phyloP scores from a whole-genome alignment of 164 flowering plant genomes.

The Dillenia turbinata region DNA sequence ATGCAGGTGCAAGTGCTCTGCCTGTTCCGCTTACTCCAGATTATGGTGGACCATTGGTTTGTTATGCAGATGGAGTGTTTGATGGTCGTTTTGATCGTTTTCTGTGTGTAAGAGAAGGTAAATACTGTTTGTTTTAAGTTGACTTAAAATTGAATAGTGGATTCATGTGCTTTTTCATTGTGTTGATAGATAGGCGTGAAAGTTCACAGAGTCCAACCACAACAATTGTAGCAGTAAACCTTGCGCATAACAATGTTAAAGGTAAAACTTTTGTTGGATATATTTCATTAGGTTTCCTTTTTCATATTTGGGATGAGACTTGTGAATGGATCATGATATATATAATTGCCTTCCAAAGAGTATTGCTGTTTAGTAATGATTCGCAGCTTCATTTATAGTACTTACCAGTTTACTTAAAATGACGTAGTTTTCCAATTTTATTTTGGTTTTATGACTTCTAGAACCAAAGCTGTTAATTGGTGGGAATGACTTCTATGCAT shows the following conservation, averaged over 20 bases:
- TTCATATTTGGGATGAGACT: not conserved
- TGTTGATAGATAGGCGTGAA: constrained; percentile 59
- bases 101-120: constrained; percentile 55
- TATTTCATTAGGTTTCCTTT: not conserved
- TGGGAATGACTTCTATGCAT: constrained; percentile 96
- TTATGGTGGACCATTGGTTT: constrained; percentile 42
- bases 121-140: not conserved
- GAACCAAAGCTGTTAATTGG: constrained; percentile 73
- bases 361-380: no score
- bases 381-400: no score
- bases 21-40: constrained; percentile 54
- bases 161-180: not conserved
- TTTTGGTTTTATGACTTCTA: constrained; percentile 22
- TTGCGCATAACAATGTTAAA: constrained; percentile 31
- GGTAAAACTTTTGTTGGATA: constrained; percentile 34
- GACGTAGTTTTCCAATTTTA: not conserved
- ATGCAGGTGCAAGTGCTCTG: constrained; percentile 21
- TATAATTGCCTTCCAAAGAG: no score
- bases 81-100: constrained; percentile 42
- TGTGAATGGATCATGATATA: no score
- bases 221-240: constrained; percentile 52
- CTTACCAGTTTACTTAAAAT: no score
- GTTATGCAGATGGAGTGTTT: constrained; percentile 65
- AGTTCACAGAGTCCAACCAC: constrained; percentile 59
- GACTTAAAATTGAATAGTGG: no score